Conservation (phyloP, 2,329 filamentous ascomycete species). For the Emergomyces orientalis region DNA sequence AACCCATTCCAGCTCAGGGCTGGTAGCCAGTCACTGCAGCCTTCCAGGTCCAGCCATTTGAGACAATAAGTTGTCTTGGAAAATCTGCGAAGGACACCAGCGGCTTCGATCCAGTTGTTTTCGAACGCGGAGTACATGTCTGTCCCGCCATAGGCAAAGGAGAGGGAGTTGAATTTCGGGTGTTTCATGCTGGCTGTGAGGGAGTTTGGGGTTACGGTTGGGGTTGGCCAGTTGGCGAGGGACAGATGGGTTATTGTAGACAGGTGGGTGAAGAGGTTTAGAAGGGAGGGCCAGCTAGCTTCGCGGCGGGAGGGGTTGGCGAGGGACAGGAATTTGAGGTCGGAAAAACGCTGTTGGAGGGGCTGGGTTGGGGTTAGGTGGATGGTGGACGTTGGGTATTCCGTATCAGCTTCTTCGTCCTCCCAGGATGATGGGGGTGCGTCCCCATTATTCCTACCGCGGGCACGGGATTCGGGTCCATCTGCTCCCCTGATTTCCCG, state of each 20-base stretch:
- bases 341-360: slow-evolving; percentile 36
- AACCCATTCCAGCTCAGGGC: slow-evolving; percentile 40
- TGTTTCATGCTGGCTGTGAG: slow-evolving; percentile 37
- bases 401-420: slow-evolving; percentile 21
- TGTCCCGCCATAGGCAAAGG: slow-evolving; percentile 42
- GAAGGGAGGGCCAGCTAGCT: slow-evolving; percentile 47
- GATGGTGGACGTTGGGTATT: neutral
- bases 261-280: slow-evolving; percentile 44
- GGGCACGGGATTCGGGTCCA: neutral
- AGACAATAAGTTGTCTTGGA: slow-evolving; percentile 49
- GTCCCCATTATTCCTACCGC: neutral
- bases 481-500: slow-evolving; percentile 32
- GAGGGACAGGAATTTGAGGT: slow-evolving; percentile 50
- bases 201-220: slow-evolving; percentile 48
- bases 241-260: slow-evolving; percentile 54
- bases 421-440: slow-evolving; percentile 36
- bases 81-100: slow-evolving; percentile 47
- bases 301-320: slow-evolving; percentile 38
- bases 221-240: slow-evolving; percentile 53
- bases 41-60: slow-evolving; percentile 54
- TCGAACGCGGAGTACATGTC: slow-evolving; percentile 46
- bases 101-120: slow-evolving; percentile 48
- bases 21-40: slow-evolving; percentile 47
- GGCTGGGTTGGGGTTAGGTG: slow-evolving; percentile 15
- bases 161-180: slow-evolving; percentile 31